Conservation (phyloP, 139 green algal species). For the Trebouxia sp. region DNA sequence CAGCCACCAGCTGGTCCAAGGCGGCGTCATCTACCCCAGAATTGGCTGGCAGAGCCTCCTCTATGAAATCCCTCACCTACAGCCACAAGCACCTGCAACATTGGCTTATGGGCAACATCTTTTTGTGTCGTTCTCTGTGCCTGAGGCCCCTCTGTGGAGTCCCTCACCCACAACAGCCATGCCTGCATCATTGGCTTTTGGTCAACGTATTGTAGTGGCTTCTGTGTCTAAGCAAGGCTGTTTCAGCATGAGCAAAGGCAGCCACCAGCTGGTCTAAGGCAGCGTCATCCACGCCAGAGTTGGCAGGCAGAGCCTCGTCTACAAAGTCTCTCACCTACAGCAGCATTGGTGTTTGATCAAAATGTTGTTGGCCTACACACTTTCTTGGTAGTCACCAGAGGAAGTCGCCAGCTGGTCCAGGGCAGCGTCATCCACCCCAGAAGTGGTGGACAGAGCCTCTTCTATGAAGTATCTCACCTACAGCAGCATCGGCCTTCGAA, state of each 20-base stretch:
- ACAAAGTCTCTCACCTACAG: constrained; percentile 4
- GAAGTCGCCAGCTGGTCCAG: not conserved
- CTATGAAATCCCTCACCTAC: constrained; percentile 20
- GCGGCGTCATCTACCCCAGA: not conserved
- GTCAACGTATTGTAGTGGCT: too few relatives aligned
- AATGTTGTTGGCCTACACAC: too few relatives aligned
- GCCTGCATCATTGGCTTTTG: too few relatives aligned
- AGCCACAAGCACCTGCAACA: not conserved
- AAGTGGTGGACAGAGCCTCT: constrained; percentile 3
- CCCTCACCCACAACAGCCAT: too few relatives aligned
- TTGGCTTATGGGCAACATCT: not conserved
- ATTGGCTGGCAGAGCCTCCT: constrained; percentile 13
- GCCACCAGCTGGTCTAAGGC: not conserved
- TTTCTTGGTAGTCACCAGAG: too few relatives aligned
- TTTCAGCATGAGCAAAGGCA: too few relatives aligned
- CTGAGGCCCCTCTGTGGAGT: too few relatives aligned
- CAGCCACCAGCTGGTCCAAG: not conserved
- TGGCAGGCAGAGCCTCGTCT: constrained; percentile 15
- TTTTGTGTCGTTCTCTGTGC: too few relatives aligned
- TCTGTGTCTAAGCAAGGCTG: too few relatives aligned
- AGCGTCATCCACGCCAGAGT: constrained; percentile 2
- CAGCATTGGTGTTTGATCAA: too few relatives aligned
- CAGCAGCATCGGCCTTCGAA: too few relatives aligned
- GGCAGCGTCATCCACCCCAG: not conserved
- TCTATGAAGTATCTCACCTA: constrained; percentile 19